Percentiles rank a stretch among this genome's conserved stretches.
Conservation (phyloP, 306 rosid genomes). For the Sindora glabra region DNA sequence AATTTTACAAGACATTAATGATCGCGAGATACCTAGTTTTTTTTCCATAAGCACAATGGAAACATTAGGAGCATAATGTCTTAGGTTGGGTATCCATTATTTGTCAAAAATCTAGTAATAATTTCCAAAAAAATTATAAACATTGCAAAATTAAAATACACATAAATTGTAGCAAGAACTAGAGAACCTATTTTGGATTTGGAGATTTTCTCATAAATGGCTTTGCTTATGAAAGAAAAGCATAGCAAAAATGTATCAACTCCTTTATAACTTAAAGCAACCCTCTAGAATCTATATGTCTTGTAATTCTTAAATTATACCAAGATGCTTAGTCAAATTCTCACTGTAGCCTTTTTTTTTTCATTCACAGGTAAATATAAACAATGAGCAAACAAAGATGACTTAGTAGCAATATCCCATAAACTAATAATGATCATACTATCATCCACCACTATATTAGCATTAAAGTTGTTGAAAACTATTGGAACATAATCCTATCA, state of each 20-base stretch:
- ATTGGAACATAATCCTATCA: slow-evolving; percentile 38
- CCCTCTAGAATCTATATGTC: slow-evolving; percentile 92
- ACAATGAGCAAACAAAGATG: neutral
- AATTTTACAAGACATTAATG: neutral
- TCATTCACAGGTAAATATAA: neutral
- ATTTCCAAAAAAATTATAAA: neutral
- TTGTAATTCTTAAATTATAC: slow-evolving; percentile 24
- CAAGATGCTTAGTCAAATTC: too few relatives aligned
- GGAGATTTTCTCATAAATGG: slow-evolving; percentile 82
- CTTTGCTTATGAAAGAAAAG: slow-evolving; percentile 84
- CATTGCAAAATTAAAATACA: too few relatives aligned
- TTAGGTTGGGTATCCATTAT: slow-evolving; percentile 70
- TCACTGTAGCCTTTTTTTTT: too few relatives aligned
- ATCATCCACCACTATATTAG: slow-evolving; percentile 56
- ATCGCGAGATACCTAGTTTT: slow-evolving; percentile 33
- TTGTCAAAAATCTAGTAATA: slow-evolving; percentile 11
- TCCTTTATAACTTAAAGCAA: slow-evolving; percentile 87
- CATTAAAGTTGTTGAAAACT: slow-evolving; percentile 65
- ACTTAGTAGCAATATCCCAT: slow-evolving; percentile 75
- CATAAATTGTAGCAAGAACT: too few relatives aligned
- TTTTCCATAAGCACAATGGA: slow-evolving; percentile 71
- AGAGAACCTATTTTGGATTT: too few relatives aligned
- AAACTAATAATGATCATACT: slow-evolving; percentile 59
- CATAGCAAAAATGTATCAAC: slow-evolving; percentile 89
- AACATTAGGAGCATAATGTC: slow-evolving; percentile 70